A percentile compares a stretch with the other conserved stretches of the same genome.
These are phyloP conservation scores for Candolleomyces eurysporus DNA, from an alignment of 768 basidiomycete species.

Conservation along the genomic window DNA sequence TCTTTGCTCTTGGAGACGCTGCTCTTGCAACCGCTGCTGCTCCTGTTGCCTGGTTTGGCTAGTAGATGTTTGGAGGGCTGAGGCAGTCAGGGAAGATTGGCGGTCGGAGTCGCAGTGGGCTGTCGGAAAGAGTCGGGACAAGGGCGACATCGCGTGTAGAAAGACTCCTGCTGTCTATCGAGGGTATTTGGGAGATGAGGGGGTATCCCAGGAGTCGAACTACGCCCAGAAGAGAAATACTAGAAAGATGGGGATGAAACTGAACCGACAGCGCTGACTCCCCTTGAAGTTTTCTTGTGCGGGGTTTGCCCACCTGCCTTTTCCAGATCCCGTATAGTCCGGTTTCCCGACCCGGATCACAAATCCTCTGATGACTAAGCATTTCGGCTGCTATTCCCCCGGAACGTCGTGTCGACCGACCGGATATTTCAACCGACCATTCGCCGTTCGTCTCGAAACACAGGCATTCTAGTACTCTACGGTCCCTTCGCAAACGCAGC, in stretches of 20 bases:
- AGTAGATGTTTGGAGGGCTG: slow-evolving; percentile 59
- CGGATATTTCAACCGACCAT: too few species aligned
- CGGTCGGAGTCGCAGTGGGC: slow-evolving; percentile 54
- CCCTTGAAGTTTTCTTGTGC: slow-evolving; percentile 31
- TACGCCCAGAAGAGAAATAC: slow-evolving; percentile 11
- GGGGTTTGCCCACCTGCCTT: slow-evolving; percentile 27
- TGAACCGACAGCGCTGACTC: slow-evolving; percentile 15
- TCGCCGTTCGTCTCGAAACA: too few species aligned
- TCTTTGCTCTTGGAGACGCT: slow-evolving; percentile 21
- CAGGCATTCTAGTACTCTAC: slow-evolving; percentile 4
- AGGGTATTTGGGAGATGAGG: slow-evolving; percentile 32
- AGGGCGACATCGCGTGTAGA: slow-evolving; percentile 31
- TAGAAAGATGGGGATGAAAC: slow-evolving; percentile 13
- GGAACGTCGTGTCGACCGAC: too few species aligned
- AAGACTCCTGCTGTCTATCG: slow-evolving; percentile 21
- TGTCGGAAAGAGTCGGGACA: slow-evolving; percentile 45
- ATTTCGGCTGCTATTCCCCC: slow-evolving; percentile 8
- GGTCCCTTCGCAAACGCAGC: slow-evolving; percentile 30
- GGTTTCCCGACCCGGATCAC: slow-evolving; percentile 6
- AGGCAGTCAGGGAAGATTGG: slow-evolving; percentile 43
- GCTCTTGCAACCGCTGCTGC: slow-evolving; percentile 24
- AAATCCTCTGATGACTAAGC: slow-evolving; percentile 1
- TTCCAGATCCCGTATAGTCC: neutral
- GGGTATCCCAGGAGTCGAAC: slow-evolving; percentile 22
- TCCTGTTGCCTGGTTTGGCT: too few species aligned